Percentiles rank a stretch among this genome's conserved stretches.
Conservation (phyloP, 768 basidiomycete species). For the Phlebiopsis gigantea region DNA sequence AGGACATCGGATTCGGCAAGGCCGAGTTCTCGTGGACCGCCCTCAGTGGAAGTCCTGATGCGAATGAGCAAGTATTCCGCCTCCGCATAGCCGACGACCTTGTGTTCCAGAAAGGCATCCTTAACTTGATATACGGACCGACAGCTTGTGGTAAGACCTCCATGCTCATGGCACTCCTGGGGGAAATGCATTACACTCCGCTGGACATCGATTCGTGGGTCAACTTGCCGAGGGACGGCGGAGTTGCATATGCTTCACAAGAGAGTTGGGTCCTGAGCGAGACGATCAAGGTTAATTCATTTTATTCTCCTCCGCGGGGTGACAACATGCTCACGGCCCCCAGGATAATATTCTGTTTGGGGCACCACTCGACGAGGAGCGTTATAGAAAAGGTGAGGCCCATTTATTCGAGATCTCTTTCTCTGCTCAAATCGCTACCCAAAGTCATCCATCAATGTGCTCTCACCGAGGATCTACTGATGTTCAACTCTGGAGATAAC, state of each 20-base stretch:
- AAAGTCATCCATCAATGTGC: slow-evolving; percentile 33
- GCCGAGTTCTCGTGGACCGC: slow-evolving; percentile 26
- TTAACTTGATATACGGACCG: slow-evolving; percentile 28
- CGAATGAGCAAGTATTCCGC: slow-evolving; percentile 17
- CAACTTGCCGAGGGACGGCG: slow-evolving; percentile 37
- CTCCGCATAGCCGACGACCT: slow-evolving; percentile 25
- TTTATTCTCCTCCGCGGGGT: not conserved
- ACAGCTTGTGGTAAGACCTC: slow-evolving; percentile 29
- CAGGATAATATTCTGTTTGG: slow-evolving; percentile 4
- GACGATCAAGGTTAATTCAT: slow-evolving; percentile 27
- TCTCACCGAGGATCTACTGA: slow-evolving; percentile 22
- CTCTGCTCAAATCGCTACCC: not conserved
- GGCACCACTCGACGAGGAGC: not conserved
- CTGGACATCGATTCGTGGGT: slow-evolving; percentile 31
- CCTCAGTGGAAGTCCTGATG: slow-evolving; percentile 16
- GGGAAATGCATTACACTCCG: slow-evolving; percentile 32
- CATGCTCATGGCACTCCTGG: slow-evolving; percentile 27
- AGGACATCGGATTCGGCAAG: slow-evolving; percentile 20
- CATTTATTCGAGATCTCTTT: not conserved
- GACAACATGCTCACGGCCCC: too few relatives aligned
- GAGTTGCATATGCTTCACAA: slow-evolving; percentile 44
- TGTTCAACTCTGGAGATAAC: slow-evolving; percentile 28
- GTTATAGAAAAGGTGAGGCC: not conserved
- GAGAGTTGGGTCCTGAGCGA: slow-evolving; percentile 46
- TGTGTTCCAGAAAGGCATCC: slow-evolving; percentile 21